phyloP scores from a whole-genome alignment of 148 eudicot species.

The Persicaria maculosa region DNA sequence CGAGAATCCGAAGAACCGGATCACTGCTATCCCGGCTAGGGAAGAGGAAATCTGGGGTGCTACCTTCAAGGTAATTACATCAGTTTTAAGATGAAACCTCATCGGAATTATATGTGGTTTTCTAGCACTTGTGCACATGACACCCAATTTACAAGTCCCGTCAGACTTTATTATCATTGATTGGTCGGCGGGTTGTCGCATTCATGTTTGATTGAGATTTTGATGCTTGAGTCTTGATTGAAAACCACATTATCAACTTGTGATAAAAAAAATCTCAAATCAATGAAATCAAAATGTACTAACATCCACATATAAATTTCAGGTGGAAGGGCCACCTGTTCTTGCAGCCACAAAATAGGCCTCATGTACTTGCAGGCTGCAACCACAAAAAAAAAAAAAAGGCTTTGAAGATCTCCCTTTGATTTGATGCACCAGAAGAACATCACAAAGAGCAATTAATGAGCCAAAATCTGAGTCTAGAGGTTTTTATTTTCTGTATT shows the following conservation, averaged over 20 bases:
- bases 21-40: background rate
- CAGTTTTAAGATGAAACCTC: background rate
- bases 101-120: no score
- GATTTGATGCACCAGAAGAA: background rate
- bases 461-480: background rate
- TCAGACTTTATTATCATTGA: no score
- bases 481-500: background rate
- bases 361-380: background rate
- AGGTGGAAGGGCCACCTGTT: background rate
- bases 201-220: no score
- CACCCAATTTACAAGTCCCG: no score
- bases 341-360: background rate
- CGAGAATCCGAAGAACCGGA: constrained; percentile 1
- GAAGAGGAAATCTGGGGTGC: constrained; percentile 1
- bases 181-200: no score
- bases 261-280: background rate
- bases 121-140: no score
- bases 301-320: background rate
- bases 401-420: background rate
- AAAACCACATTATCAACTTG: background rate
- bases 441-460: background rate
- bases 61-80: background rate
- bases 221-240: no score
- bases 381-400: background rate
- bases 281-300: background rate